A percentile compares a stretch with the other conserved stretches of the same genome.
phyloP scores from a whole-genome alignment of 2,329 filamentous ascomycete species.

The Raffaelea ambrosiae region DNA sequence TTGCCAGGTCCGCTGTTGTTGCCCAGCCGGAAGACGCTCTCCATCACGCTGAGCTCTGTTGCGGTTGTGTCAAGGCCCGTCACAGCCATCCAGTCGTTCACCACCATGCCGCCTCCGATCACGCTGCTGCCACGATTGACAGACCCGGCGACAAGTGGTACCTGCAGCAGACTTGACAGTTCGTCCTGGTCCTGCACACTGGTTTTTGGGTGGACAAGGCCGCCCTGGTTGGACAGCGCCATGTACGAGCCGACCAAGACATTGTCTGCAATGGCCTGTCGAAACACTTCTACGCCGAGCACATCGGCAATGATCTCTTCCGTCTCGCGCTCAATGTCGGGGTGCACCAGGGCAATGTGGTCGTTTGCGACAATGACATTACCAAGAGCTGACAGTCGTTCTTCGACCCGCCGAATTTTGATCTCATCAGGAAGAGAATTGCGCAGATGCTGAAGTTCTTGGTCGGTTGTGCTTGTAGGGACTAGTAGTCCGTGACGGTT shows the following conservation, averaged over 20 bases:
- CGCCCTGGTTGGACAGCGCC: conserved; percentile 90
- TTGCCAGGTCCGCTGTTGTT: conserved; percentile 44
- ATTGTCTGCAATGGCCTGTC: conserved; percentile 94
- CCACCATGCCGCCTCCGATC: conserved; percentile 94
- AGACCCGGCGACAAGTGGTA: conserved; percentile 87
- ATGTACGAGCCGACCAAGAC: conserved; percentile 96
- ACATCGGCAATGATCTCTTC: conserved; percentile 98
- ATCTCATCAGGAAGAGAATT: conserved; percentile 89
- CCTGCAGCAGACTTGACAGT: conserved; percentile 84
- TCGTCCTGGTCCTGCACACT: conserved; percentile 97
- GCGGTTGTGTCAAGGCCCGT: conserved; percentile 91
- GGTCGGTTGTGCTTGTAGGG: conserved; percentile 91
- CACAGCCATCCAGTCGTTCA: conserved; percentile 96
- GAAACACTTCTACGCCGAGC: conserved; percentile 78
- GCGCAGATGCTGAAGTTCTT: conserved; percentile 94
- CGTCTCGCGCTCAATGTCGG: conserved; percentile 92
- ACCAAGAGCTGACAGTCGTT: conserved; percentile 87
- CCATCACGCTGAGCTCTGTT: conserved; percentile 93
- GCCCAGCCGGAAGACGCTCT: conserved; percentile 90
- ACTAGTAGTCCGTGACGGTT: conserved; percentile 97
- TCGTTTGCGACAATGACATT: conserved; percentile 97
- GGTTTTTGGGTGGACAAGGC: conserved; percentile 95
- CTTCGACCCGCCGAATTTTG: conserved; percentile 95
- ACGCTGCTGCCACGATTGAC: conserved; percentile 91
- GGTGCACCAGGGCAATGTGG: conserved; percentile 92